phyloP scores from a whole-genome alignment of 2,329 filamentous ascomycete species.

The Pseudogymnoascus sp. region DNA sequence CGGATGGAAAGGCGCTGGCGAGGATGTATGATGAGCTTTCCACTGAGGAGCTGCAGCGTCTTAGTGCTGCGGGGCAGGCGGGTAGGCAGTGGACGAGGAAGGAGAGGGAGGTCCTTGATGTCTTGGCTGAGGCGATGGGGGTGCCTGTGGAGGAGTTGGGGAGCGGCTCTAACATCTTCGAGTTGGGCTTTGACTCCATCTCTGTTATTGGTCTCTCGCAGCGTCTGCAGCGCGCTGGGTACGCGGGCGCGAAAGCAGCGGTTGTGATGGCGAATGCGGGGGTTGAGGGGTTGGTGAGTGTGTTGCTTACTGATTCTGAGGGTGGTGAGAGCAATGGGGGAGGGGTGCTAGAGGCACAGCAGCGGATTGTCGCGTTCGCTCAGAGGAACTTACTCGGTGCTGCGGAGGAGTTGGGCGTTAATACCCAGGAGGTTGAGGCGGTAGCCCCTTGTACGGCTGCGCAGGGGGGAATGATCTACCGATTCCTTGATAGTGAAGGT shows the following conservation, averaged over 20 bases:
- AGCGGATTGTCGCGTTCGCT: conserved; percentile 34
- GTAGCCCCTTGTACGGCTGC: conserved; percentile 77
- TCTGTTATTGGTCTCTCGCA: conserved; percentile 65
- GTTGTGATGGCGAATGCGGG: conserved; percentile 57
- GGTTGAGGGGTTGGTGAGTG: conserved; percentile 38
- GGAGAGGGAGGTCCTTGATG: conserved; percentile 42
- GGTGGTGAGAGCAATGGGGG: conserved; percentile 16
- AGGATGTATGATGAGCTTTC: conserved; percentile 56
- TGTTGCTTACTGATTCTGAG: conserved; percentile 19
- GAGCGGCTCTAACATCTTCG: conserved; percentile 65
- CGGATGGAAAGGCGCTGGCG: conserved; percentile 64
- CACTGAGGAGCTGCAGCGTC: conserved; percentile 49
- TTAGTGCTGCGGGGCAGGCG: conserved; percentile 35
- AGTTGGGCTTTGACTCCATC: conserved; percentile 82
- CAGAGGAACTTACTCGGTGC: conserved; percentile 25
- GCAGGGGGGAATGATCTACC: conserved; percentile 78
- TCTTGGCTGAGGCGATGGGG: conserved; percentile 38
- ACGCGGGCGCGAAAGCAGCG: conserved; percentile 53
- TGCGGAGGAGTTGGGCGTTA: conserved; percentile 43
- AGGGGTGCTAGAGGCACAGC: conserved; percentile 28
- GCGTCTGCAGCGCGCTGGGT: conserved; percentile 54
- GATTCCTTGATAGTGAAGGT: conserved; percentile 49
- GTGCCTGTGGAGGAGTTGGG: conserved; percentile 33
- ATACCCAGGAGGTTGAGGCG: conserved; percentile 53
- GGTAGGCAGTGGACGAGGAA: conserved; percentile 29